phyloP scores from a whole-genome alignment of 345 rosid genomes.

The Aurinia saxatilis region DNA sequence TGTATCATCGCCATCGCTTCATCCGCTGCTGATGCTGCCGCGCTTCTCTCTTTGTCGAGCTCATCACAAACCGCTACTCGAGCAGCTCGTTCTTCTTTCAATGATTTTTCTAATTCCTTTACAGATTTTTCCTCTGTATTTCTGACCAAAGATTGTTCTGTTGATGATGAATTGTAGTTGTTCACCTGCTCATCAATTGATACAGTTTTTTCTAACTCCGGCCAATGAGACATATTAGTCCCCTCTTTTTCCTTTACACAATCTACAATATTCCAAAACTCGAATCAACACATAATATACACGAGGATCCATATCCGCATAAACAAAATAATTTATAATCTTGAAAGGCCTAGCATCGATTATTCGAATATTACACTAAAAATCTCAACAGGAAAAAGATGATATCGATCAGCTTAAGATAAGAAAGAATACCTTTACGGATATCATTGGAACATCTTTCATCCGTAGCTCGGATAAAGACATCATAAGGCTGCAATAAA shows the following conservation, averaged over 20 bases:
- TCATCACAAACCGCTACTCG: conserved; percentile 44
- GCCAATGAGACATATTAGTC: conserved; percentile 17
- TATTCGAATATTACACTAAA: background rate
- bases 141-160: conserved; percentile 14
- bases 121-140: conserved; percentile 24
- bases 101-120: conserved; percentile 32
- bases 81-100: conserved; percentile 43
- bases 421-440: conserved; percentile 9
- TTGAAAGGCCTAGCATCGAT: background rate
- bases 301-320: background rate
- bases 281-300: background rate
- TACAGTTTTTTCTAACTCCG: conserved; percentile 17
- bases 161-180: conserved; percentile 4
- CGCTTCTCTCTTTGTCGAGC: conserved; percentile 68
- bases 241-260: conserved; percentile 22
- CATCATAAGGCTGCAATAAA: conserved; percentile 29
- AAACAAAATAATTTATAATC: background rate
- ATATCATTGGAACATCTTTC: conserved; percentile 17
- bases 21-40: conserved; percentile 68
- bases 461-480: conserved; percentile 17
- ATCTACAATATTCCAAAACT: conserved; percentile 9
- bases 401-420: background rate
- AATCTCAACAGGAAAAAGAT: no score
- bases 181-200: conserved; percentile 19
- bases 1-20: conserved; percentile 79